Conservation (phyloP, 768 basidiomycete species). For the Harrya chromipes region DNA sequence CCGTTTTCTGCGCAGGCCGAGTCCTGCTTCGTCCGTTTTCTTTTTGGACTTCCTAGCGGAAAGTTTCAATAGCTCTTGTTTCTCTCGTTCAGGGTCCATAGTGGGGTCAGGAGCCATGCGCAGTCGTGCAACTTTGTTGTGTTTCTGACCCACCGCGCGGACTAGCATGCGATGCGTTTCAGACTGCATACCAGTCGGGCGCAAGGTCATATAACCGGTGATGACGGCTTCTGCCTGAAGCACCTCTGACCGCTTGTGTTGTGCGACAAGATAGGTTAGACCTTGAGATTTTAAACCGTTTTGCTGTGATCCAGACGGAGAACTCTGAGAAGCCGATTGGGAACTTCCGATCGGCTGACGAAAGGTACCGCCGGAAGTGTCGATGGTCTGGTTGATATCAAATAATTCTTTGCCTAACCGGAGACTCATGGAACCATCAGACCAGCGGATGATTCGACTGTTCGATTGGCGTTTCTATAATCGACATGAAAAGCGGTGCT, state of each 20-base stretch:
- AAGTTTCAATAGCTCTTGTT: constrained; percentile 62
- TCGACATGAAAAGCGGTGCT: neutral
- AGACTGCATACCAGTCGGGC: constrained; percentile 87
- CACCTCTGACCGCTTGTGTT: constrained; percentile 81
- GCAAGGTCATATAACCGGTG: constrained; percentile 79
- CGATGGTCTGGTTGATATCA: constrained; percentile 79
- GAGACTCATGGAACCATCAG: constrained; percentile 88
- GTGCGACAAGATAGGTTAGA: constrained; percentile 85
- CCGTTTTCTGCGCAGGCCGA: constrained; percentile 48
- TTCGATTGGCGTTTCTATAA: constrained; percentile 82
- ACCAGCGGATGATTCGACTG: constrained; percentile 90
- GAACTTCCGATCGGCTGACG: constrained; percentile 55
- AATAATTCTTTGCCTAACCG: constrained; percentile 93
- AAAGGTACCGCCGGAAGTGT: constrained; percentile 66
- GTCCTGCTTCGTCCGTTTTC: constrained; percentile 49
- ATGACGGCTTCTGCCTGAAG: constrained; percentile 84
- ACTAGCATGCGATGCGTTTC: constrained; percentile 89
- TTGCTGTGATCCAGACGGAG: constrained; percentile 38
- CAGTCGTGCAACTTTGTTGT: constrained; percentile 75
- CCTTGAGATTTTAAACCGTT: constrained; percentile 56
- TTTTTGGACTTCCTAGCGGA: constrained; percentile 63
- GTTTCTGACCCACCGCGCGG: constrained; percentile 80
- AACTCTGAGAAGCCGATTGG: constrained; percentile 40
- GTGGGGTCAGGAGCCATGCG: constrained; percentile 78
- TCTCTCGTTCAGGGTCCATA: constrained; percentile 72